Evolutionary conservation across 768 basidiomycete genomes (phyloP).

Genomic region (Psilocybe tampanensis): DNA sequence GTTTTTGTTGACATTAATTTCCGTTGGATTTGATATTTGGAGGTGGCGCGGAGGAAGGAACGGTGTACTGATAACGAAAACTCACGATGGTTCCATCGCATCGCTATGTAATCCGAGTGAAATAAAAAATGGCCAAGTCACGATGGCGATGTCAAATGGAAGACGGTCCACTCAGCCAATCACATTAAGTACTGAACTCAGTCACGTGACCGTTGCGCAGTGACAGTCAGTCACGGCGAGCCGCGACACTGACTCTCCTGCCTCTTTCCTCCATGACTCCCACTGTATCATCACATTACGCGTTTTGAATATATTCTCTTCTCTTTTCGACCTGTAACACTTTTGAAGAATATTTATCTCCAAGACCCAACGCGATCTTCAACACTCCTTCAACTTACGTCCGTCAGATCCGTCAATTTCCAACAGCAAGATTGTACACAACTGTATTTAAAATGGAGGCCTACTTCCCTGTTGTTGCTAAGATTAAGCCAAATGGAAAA

Average conservation of each 20-base stretch:
- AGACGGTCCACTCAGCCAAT: background rate
- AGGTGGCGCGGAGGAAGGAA: conserved; percentile 18
- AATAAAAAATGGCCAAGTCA: conserved; percentile 4
- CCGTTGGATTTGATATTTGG: conserved; percentile 12
- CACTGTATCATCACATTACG: no score
- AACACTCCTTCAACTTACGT: no score
- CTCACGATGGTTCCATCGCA: conserved; percentile 26
- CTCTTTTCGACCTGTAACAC: no score
- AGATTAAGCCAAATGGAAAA: conserved; percentile 2
- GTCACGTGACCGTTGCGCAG: background rate
- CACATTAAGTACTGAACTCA: no score
- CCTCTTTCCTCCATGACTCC: no score
- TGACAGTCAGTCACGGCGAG: background rate
- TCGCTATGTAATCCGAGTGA: conserved; percentile 17
- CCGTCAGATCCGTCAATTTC: no score
- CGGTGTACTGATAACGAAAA: conserved; percentile 27
- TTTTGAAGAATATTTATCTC: no score
- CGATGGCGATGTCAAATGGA: conserved; percentile 1
- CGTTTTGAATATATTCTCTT: no score
- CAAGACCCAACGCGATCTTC: no score
- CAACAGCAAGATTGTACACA: background rate
- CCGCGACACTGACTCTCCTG: no score
- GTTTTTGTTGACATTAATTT: conserved; percentile 60
- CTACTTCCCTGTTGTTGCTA: conserved; percentile 21
- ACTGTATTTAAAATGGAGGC: conserved; percentile 14